Conservation (phyloP, 2,329 filamentous ascomycete species). For the Neurospora crassa region DNA sequence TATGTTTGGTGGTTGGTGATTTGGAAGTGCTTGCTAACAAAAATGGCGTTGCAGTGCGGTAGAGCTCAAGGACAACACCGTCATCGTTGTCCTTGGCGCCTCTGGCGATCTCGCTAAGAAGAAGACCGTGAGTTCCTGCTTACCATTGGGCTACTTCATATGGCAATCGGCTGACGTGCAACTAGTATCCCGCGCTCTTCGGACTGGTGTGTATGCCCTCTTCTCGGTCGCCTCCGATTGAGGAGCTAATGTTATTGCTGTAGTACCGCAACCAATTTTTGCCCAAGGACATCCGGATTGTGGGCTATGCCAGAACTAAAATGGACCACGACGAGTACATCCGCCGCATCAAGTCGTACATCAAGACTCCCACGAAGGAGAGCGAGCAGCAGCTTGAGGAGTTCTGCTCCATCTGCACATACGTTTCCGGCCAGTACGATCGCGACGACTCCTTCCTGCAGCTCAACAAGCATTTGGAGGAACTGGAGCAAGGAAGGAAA, state of each 20-base stretch:
- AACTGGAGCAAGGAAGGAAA: slow-evolving; percentile 70
- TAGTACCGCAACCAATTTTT: slow-evolving; percentile 99
- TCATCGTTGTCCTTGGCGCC: slow-evolving; percentile 91
- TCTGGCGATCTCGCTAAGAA: slow-evolving; percentile 98
- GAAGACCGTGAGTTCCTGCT: slow-evolving; percentile 67
- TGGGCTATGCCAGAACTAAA: slow-evolving; percentile 98
- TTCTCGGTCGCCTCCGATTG: not conserved
- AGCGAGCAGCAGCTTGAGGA: slow-evolving; percentile 90
- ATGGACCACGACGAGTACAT: slow-evolving; percentile 98
- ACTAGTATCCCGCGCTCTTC: slow-evolving; percentile 92
- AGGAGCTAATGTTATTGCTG: slow-evolving; percentile 6
- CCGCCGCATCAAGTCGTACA: slow-evolving; percentile 90
- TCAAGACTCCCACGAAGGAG: slow-evolving; percentile 97
- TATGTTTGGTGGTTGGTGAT: not conserved
- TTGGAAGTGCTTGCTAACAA: slow-evolving; percentile 25
- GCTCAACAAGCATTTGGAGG: slow-evolving; percentile 76
- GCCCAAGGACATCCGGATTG: slow-evolving; percentile 88
- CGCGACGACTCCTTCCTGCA: slow-evolving; percentile 87
- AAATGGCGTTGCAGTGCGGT: slow-evolving; percentile 50
- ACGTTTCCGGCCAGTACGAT: slow-evolving; percentile 96
- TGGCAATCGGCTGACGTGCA: slow-evolving; percentile 21
- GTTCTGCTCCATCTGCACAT: slow-evolving; percentile 81
- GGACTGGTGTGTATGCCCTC: slow-evolving; percentile 62
- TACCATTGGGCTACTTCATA: slow-evolving; percentile 10
- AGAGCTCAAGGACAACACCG: slow-evolving; percentile 97